These are phyloP conservation scores for Erigeron canadensis DNA, from an alignment of 129 eudicot genomes.

Conservation along the genomic window DNA sequence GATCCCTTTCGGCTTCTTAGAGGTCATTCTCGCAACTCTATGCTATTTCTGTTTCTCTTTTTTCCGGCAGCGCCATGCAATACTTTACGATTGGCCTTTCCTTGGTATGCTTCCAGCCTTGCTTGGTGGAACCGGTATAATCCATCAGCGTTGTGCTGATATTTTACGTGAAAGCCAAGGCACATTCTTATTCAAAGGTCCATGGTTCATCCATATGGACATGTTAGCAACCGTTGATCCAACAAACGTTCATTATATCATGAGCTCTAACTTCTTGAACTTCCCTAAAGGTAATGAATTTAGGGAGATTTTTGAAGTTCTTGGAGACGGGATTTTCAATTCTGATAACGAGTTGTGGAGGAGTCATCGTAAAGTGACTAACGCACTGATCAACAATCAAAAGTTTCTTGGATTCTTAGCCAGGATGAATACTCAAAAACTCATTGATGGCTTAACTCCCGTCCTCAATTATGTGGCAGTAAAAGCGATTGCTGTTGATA, in stretches of 20 bases:
- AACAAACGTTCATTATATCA: slow-evolving; percentile 51
- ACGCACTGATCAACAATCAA: slow-evolving; percentile 44
- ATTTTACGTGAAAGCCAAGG: slow-evolving; percentile 31
- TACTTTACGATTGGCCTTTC: slow-evolving; percentile 46
- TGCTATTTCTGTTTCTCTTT: slow-evolving; percentile 34
- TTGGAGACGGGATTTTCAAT: slow-evolving; percentile 84
- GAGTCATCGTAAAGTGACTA: slow-evolving; percentile 47
- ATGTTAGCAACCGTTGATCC: slow-evolving; percentile 56
- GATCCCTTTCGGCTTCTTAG: slow-evolving; percentile 36
- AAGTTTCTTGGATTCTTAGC: slow-evolving; percentile 38
- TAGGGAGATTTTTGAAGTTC: slow-evolving; percentile 54
- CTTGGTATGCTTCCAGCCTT: slow-evolving; percentile 54
- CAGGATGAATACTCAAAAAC: slow-evolving; percentile 37
- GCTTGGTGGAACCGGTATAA: slow-evolving; percentile 7
- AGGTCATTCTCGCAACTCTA: slow-evolving; percentile 34
- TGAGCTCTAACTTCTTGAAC: slow-evolving; percentile 51
- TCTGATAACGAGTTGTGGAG: slow-evolving; percentile 62
- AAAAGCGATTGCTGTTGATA: slow-evolving; percentile 41
- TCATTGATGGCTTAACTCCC: slow-evolving; percentile 44
- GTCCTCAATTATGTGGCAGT: slow-evolving; percentile 44
- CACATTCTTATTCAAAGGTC: slow-evolving; percentile 56
- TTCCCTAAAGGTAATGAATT: slow-evolving; percentile 76
- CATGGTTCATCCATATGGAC: slow-evolving; percentile 55
- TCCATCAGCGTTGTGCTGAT: slow-evolving; percentile 41
- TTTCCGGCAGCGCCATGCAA: slow-evolving; percentile 24